These are phyloP conservation scores for Linum tenue DNA, from an alignment of 345 rosid genomes.

Conservation along the genomic window DNA sequence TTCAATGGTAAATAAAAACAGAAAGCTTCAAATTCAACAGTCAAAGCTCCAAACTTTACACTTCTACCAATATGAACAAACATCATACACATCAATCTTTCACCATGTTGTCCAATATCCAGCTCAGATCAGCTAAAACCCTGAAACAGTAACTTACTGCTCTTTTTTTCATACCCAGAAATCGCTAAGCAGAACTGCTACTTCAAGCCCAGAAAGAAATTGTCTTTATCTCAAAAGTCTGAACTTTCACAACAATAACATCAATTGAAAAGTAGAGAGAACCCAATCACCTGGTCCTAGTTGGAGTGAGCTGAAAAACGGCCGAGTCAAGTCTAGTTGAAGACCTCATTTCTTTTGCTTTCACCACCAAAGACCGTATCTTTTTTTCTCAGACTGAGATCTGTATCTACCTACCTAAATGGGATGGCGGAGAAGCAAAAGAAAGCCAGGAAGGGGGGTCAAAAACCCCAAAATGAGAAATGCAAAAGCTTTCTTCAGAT, in stretches of 20 bases:
- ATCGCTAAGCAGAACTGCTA: background rate
- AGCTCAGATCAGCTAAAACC: background rate
- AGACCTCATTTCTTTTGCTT: constrained; percentile 46
- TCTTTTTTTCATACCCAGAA: no score
- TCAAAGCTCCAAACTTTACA: background rate
- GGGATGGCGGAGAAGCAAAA: background rate
- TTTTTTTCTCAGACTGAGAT: constrained; percentile 11
- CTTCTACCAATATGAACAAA: background rate
- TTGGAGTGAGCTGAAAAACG: constrained; percentile 94
- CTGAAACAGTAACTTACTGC: background rate
- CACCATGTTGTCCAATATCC: background rate
- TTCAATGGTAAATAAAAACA: background rate
- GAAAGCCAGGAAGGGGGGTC: background rate
- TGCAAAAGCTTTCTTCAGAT: background rate
- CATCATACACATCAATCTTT: background rate
- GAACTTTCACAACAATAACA: background rate
- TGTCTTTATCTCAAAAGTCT: background rate
- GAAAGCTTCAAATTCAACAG: background rate
- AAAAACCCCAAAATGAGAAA: background rate
- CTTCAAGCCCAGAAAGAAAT: background rate
- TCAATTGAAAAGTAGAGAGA: background rate
- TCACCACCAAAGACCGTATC: constrained; percentile 15
- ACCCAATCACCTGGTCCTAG: constrained; percentile 69
- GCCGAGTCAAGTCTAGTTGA: constrained; percentile 78
- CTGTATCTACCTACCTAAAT: background rate